Base-by-base conservation (phyloP, 805 yeast genomes). In the Candida khao-thaluensis region DNA sequence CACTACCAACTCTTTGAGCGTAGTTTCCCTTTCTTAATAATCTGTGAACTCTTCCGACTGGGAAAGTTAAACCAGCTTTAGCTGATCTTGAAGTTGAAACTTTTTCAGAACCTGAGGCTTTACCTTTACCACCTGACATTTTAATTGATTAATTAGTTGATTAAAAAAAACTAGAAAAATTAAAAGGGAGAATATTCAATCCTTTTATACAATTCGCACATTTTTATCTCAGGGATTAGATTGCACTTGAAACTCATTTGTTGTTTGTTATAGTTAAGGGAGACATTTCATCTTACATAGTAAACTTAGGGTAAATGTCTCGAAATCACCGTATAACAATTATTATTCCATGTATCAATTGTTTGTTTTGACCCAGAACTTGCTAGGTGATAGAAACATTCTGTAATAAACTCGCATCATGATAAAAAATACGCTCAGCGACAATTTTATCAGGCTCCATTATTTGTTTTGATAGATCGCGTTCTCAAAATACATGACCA, bases 21-120 rank as follows among this genome's bases (percentile, higher is more conserved):
- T 91, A 87, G 83, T 90, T 87, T 69, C 96, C 96, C 75, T 85
- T 88, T 82, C 95, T 87, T 64, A 91, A 75, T 58, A 90, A 79
- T 76, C 97, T 83, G 79, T 91, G 96, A 57, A 91, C 93, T 82
- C 98, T 90, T 72, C 98, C 98, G 55, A 91, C 98, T 76, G 98
- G 98, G 95, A 91, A 91, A 60, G 95, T 87, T 65, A 91, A 81
- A 71, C 97, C 98, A 65, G 98, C 97, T 79, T 89, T 91, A 51
- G 96, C 83, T 56, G 98, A 91, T 82, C 98, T 88, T 42, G 97
- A 85, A 77, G 91, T 93, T 64, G 97, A 84, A 61, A 95, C 89
- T 76, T 91, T 91, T 68, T 88, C 90, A 59, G 95, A 72, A 55
- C 95, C 77, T 64, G 95, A 95, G 65, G 96, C 95, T 76, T 90